Conservation (phyloP, 371 early-diverging fungal species). For the Actinomucor elegans region DNA sequence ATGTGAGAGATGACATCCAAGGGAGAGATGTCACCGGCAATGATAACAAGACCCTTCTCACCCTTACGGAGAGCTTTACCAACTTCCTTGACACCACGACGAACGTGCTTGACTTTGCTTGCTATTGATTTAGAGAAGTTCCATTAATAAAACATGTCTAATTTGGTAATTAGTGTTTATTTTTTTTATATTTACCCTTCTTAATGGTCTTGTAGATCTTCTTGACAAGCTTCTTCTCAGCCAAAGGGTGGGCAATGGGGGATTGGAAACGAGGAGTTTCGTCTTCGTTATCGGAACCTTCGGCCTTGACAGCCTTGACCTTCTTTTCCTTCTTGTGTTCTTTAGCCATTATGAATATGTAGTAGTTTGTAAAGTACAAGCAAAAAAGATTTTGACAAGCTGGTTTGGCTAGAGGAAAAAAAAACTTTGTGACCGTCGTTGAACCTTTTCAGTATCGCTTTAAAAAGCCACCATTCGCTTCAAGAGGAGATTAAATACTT, state of each 20-base stretch:
- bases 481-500: too few species aligned
- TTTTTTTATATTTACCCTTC: conserved; percentile 78
- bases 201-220: conserved; percentile 90
- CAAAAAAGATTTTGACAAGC: background rate
- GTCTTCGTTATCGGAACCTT: conserved; percentile 27
- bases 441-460: background rate
- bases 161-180: background rate
- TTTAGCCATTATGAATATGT: conserved; percentile 19
- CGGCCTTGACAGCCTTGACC: conserved; percentile 32
- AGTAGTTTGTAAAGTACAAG: background rate
- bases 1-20: conserved; percentile 97
- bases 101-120: conserved; percentile 86
- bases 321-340: conserved; percentile 52
- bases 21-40: conserved; percentile 97
- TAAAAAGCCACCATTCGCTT: background rate
- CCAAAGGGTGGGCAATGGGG: conserved; percentile 94
- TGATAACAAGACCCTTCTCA: conserved; percentile 90
- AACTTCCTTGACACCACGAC: conserved; percentile 97
- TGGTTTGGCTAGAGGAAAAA: conserved; percentile 8
- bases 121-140: too few species aligned
- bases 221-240: conserved; percentile 88
- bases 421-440: conserved; percentile 10
- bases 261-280: conserved; percentile 49
- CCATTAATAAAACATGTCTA: background rate
- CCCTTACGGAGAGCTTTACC: conserved; percentile 95